phyloP scores from a whole-genome alignment of 768 basidiomycete genomes.

The Solioccasus polychromus region DNA sequence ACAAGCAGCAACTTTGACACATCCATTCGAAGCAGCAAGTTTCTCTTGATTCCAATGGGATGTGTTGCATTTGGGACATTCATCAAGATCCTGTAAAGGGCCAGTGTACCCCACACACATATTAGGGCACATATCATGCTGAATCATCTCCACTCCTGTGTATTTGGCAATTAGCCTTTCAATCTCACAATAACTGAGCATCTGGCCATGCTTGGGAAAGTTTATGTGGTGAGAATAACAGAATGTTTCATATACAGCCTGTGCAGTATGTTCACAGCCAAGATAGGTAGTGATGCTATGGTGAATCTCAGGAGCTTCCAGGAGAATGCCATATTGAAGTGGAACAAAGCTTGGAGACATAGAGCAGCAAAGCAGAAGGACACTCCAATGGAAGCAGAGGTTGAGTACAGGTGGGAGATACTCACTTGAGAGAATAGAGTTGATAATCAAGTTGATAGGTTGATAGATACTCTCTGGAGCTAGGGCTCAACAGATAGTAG shows the following conservation, averaged over 20 bases:
- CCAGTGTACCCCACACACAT: conserved; percentile 41
- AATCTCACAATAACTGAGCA: conserved; percentile 19
- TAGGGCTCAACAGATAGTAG: no score
- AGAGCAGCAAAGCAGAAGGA: no score
- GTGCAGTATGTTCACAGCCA: background rate
- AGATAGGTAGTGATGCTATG: background rate
- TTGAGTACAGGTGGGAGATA: no score
- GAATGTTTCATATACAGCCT: conserved; percentile 28
- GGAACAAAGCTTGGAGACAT: no score
- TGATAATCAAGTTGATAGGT: no score
- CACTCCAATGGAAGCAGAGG: no score
- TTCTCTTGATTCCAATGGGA: conserved; percentile 24
- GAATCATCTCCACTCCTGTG: conserved; percentile 33
- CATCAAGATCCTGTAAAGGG: conserved; percentile 26
- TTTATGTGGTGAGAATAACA: conserved; percentile 18
- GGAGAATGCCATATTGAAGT: no score
- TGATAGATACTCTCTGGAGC: no score
- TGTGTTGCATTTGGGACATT: background rate
- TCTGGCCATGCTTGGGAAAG: conserved; percentile 13
- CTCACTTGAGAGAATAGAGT: no score
- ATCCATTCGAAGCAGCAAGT: background rate
- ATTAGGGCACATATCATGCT: conserved; percentile 42
- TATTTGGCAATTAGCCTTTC: background rate
- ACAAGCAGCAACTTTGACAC: conserved; percentile 26
- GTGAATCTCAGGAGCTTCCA: background rate